Evolutionary conservation across 495 filamentous ascomycete species (phyloP), one percentile per base, ranked within the genome.

Genomic region (Pyrenula massariospora): DNA sequence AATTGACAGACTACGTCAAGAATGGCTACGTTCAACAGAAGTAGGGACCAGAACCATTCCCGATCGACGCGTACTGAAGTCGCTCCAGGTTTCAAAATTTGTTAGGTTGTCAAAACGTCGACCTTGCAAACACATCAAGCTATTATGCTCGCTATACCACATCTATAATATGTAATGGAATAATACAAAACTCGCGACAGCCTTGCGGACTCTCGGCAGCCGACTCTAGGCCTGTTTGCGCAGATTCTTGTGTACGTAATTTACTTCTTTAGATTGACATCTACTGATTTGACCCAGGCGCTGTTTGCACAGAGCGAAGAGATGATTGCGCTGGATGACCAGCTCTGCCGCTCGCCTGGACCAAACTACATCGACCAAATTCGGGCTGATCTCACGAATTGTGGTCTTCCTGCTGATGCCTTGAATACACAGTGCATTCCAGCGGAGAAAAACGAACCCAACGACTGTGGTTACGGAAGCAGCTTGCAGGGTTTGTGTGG

Each of bases 61-160:
- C 25, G 22, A 15, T 56, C 58, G 52, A 66, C 55, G 62, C 57
- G 25, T 25, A 58, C 25, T 59, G 57, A 52, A 63, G 57, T 36
- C 36, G 56, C 56, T 66, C 12, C 58, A 91, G 88, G 69, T 94
- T 88, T 69, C 74, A 83, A 62, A 77, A 72, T 31, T 75, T 87
- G n/a, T 76, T 97, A 25, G 92, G 93, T 48, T 99, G 93, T 66
- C 74, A 78, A 31, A 80, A 81, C 58, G 70, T 95, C 65, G 84
- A 93, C 63, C 77, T 88, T 53, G 84, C 84, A 25, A 87, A 94
- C 61, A 86, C 89, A n/a, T 84, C 81, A 55, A 77, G 85, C 62
- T 81, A 89, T 63, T 99, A 99, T 73, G 93, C 94, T 22, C 85
- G 91, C 63, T 99, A 91, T 70, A 95, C 91, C 12, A 92, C 83